Base-by-base conservation (phyloP, 2,329 filamentous ascomycete genomes). In the Didymella glomerata region DNA sequence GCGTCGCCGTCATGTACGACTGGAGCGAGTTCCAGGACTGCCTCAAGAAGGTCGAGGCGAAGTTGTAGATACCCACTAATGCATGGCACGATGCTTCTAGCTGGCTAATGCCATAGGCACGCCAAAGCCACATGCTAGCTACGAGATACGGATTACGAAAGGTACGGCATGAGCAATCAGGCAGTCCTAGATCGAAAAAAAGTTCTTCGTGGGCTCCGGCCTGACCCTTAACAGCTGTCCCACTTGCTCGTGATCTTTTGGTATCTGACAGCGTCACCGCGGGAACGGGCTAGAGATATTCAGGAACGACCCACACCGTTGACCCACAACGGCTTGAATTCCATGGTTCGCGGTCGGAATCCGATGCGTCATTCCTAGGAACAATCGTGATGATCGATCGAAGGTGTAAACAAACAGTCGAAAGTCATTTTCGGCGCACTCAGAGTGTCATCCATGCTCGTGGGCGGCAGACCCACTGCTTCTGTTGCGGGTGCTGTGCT, bases 21-120 rank as follows among this genome's bases (percentile, higher is more conserved):
- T 84, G 82, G 82, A 78, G 77, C 67, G 81, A 83, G 68, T 83
- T 83, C 74, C 77, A 73, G 56, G 78, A 82, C 61, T 77, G 73
- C 68, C 71, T 83, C 63, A 80, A 80, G 79, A 78, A 79, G 76
- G 77, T 83, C 46, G 80, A 83, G 78, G 73, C 64, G 61, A 69
- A 71, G 67, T 55, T 76, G 68, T 75, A 72, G 56, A 59, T 59
- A 64, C 64, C 51, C 57, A 46, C n/a, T 46, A 48, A 54, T 48
- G 45, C 38, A 50, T 52, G 36, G 49, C 24, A 62, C 54, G 60
- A 65, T 62, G 42, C 61, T 57, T 60, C n/a, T 42, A 58, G 57
- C 57, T 48, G 41, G 45, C n/a, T 48, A 49, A 67, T 59, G 61
- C 48, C 55, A 57, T 30, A 46, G 59, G 56, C 60, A 62, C 22